phyloP scores from a whole-genome alignment of 2,329 filamentous ascomycete species.

The Pezicula carpinea region DNA sequence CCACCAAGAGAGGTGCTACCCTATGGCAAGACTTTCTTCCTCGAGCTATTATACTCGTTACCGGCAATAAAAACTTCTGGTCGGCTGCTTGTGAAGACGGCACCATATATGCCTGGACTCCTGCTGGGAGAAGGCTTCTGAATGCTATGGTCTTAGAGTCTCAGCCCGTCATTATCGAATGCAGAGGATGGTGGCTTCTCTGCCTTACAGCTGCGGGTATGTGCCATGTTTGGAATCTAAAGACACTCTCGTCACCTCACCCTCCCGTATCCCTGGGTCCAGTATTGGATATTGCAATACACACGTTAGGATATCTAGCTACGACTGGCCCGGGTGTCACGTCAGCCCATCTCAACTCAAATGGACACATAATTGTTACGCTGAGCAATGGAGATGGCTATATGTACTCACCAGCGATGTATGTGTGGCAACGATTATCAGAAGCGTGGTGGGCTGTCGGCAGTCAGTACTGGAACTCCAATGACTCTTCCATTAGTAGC shows the following conservation, averaged over 20 bases:
- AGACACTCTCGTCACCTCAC: slow-evolving; percentile 76
- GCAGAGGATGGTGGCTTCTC: slow-evolving; percentile 81
- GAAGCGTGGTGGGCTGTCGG: slow-evolving; percentile 98
- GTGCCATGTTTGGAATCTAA: slow-evolving; percentile 91
- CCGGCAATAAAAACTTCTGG: slow-evolving; percentile 89
- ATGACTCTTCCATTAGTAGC: slow-evolving; percentile 81
- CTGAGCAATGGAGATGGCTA: slow-evolving; percentile 94
- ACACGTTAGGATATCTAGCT: slow-evolving; percentile 70
- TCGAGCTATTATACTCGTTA: slow-evolving; percentile 79
- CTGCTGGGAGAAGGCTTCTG: slow-evolving; percentile 78
- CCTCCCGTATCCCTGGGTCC: slow-evolving; percentile 86
- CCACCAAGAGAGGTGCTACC: slow-evolving; percentile 72
- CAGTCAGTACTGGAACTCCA: slow-evolving; percentile 98
- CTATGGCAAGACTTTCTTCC: slow-evolving; percentile 95
- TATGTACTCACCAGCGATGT: slow-evolving; percentile 80
- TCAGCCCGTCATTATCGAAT: slow-evolving; percentile 91
- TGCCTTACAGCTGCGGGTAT: slow-evolving; percentile 85
- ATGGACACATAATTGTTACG: slow-evolving; percentile 81
- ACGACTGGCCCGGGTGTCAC: slow-evolving; percentile 80
- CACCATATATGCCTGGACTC: slow-evolving; percentile 85
- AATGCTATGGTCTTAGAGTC: slow-evolving; percentile 85
- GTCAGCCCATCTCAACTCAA: slow-evolving; percentile 84
- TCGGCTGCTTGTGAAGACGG: slow-evolving; percentile 91
- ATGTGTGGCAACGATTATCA: slow-evolving; percentile 89
- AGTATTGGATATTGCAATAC: slow-evolving; percentile 79